A percentile compares a stretch with the other conserved stretches of the same genome.
These are phyloP conservation scores for Pterocarpus santalinus DNA, from an alignment of 306 rosid species.

Conservation along the genomic window DNA sequence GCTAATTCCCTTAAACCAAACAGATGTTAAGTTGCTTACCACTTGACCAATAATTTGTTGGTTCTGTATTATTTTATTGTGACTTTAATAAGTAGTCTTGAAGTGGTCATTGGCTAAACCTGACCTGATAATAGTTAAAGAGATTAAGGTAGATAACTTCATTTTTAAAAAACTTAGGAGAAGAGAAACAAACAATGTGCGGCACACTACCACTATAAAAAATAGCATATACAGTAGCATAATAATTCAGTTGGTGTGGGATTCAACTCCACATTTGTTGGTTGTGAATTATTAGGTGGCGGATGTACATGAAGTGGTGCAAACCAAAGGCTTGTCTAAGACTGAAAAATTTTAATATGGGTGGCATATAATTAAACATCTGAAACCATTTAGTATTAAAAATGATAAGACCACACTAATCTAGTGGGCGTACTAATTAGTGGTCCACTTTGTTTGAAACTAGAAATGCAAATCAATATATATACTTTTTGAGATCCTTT, in stretches of 20 bases:
- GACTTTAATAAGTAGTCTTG: neutral
- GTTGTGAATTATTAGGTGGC: constrained; percentile 36
- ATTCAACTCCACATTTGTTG: constrained; percentile 50
- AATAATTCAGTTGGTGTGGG: constrained; percentile 47
- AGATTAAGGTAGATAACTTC: neutral
- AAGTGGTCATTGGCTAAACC: constrained; percentile 30
- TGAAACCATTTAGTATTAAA: constrained; percentile 25
- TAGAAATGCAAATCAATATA: neutral
- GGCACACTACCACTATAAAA: constrained; percentile 39
- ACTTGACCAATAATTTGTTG: no score
- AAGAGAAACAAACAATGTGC: constrained; percentile 33
- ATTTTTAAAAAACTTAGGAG: neutral
- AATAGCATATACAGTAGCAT: constrained; percentile 21
- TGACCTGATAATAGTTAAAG: constrained; percentile 42
- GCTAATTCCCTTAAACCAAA: no score
- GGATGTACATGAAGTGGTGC: constrained; percentile 13
- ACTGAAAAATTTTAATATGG: constrained; percentile 4
- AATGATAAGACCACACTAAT: constrained; percentile 39
- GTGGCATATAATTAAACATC: constrained; percentile 25
- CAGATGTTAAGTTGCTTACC: no score
- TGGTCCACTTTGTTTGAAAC: constrained; percentile 44
- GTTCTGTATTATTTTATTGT: neutral
- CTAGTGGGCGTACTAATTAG: constrained; percentile 38
- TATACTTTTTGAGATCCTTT: no score
- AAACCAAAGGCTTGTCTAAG: constrained; percentile 7